Evolutionary conservation across 139 green algal genomes (phyloP).

Genomic region (Chlamydomonas incerta): DNA sequence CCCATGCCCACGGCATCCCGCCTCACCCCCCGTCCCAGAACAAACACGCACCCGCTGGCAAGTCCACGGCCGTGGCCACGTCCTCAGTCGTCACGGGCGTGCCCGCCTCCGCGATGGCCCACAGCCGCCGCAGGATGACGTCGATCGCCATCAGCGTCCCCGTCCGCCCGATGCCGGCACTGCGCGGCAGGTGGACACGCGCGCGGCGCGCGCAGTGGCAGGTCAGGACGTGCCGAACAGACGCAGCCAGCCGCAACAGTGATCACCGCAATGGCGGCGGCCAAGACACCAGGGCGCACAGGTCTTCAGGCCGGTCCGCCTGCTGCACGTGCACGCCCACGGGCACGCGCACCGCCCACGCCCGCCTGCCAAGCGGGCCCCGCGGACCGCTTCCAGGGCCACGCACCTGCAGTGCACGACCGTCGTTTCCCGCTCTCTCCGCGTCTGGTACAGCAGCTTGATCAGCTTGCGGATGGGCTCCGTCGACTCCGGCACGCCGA

Average conservation of each 20-base stretch:
- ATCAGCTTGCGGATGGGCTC: slow-evolving; percentile 55
- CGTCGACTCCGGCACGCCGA: slow-evolving; percentile 60
- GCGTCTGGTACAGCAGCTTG: slow-evolving; percentile 44
- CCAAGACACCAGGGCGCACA: too few relatives aligned
- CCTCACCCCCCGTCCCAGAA: too few relatives aligned
- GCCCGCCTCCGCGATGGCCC: slow-evolving; percentile 14
- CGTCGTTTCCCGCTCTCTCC: slow-evolving; percentile 15
- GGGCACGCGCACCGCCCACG: too few relatives aligned
- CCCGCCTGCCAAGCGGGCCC: too few relatives aligned
- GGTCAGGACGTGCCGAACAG: neutral
- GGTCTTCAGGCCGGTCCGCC: too few relatives aligned
- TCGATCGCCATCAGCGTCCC: slow-evolving; percentile 88
- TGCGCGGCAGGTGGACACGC: neutral
- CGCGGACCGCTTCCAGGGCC: too few relatives aligned
- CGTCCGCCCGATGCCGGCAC: slow-evolving; percentile 84
- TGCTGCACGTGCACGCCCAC: too few relatives aligned
- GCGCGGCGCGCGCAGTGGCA: too few relatives aligned
- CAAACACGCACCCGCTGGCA: slow-evolving; percentile 25
- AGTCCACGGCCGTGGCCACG: slow-evolving; percentile 21
- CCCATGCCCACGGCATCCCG: too few relatives aligned
- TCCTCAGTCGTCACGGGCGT: slow-evolving; percentile 3
- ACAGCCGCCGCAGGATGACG: slow-evolving; percentile 71
- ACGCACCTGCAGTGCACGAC: slow-evolving; percentile 58
- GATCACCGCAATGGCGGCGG: too few relatives aligned
- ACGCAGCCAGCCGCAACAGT: too few relatives aligned